phyloP scores from a whole-genome alignment of 805 yeast genomes.

The Metschnikowia sp. region DNA sequence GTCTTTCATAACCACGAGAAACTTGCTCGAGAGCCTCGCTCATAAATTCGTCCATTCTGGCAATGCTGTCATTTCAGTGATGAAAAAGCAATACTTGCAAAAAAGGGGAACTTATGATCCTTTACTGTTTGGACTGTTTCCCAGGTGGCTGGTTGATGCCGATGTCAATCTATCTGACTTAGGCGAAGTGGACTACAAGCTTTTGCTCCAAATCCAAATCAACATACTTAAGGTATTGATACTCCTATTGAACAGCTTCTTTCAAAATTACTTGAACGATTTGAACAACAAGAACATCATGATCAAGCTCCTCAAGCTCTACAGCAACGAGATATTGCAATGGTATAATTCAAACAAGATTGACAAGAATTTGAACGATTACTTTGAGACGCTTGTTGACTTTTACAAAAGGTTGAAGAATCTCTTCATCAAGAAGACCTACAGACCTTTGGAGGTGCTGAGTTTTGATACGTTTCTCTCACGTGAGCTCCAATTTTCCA shows the following conservation, averaged over 20 bases:
- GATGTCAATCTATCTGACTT: slow-evolving; percentile 35
- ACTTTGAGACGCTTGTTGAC: slow-evolving; percentile 38
- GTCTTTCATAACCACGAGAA: slow-evolving; percentile 38
- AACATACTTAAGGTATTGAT: slow-evolving; percentile 77
- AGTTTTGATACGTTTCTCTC: slow-evolving; percentile 37
- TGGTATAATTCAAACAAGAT: slow-evolving; percentile 45
- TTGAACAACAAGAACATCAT: slow-evolving; percentile 55
- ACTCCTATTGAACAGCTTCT: slow-evolving; percentile 68
- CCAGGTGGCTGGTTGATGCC: slow-evolving; percentile 55
- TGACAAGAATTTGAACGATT: slow-evolving; percentile 29
- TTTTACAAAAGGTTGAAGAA: slow-evolving; percentile 66
- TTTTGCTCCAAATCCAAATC: slow-evolving; percentile 73
- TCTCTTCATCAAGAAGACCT: slow-evolving; percentile 64
- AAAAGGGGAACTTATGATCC: slow-evolving; percentile 14
- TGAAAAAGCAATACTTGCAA: slow-evolving; percentile 29
- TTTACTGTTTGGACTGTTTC: slow-evolving; percentile 33
- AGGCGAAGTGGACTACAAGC: slow-evolving; percentile 57
- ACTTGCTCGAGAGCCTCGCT: slow-evolving; percentile 37
- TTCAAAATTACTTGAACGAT: slow-evolving; percentile 71
- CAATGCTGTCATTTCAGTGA: slow-evolving; percentile 42
- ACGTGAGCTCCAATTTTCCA: slow-evolving; percentile 41
- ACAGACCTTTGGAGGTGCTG: slow-evolving; percentile 52
- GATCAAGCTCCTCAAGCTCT: slow-evolving; percentile 60
- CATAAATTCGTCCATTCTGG: slow-evolving; percentile 42
- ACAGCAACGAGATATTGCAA: slow-evolving; percentile 62